phyloP scores from a whole-genome alignment of 768 basidiomycete species.

The Scleroderma citrinum region DNA sequence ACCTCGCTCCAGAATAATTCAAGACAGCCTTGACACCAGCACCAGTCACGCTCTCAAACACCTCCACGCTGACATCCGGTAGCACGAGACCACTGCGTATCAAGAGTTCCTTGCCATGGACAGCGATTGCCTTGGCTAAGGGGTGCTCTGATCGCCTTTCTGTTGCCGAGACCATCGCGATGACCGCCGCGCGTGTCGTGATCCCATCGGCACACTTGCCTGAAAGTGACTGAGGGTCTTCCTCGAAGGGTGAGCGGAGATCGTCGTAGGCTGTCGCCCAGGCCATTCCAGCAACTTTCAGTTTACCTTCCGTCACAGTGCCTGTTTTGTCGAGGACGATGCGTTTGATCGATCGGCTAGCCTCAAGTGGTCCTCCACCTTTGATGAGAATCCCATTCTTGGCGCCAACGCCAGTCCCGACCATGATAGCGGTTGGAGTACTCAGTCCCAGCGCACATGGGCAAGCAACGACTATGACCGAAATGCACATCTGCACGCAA shows the following conservation, averaged over 20 bases:
- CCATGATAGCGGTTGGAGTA: constrained; percentile 99
- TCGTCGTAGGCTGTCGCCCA: constrained; percentile 55
- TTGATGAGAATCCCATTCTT: constrained; percentile 98
- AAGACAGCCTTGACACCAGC: constrained; percentile 78
- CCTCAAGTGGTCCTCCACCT: constrained; percentile 91
- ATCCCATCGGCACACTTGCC: constrained; percentile 51
- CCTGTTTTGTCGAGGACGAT: constrained; percentile 97
- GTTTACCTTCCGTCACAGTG: constrained; percentile 93
- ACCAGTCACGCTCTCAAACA: constrained; percentile 87
- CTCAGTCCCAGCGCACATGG: constrained; percentile 95
- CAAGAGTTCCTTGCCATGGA: constrained; percentile 67
- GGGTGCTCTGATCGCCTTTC: constrained; percentile 96
- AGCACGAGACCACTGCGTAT: constrained; percentile 32
- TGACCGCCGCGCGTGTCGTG: constrained; percentile 51
- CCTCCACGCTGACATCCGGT: constrained; percentile 52
- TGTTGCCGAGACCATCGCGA: constrained; percentile 80
- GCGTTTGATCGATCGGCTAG: constrained; percentile 72
- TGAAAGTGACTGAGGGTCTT: constrained; percentile 8
- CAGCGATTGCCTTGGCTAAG: constrained; percentile 87
- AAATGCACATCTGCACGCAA: constrained; percentile 95
- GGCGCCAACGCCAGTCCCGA: constrained; percentile 95
- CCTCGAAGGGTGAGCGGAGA: constrained; percentile 18
- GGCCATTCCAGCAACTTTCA: constrained; percentile 66
- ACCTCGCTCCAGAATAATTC: constrained; percentile 43
- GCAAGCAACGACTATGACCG: constrained; percentile 96